A percentile compares a stretch with the other conserved stretches of the same genome.
Conservation (phyloP, 495 filamentous ascomycete genomes). For the Evernia prunastri region DNA sequence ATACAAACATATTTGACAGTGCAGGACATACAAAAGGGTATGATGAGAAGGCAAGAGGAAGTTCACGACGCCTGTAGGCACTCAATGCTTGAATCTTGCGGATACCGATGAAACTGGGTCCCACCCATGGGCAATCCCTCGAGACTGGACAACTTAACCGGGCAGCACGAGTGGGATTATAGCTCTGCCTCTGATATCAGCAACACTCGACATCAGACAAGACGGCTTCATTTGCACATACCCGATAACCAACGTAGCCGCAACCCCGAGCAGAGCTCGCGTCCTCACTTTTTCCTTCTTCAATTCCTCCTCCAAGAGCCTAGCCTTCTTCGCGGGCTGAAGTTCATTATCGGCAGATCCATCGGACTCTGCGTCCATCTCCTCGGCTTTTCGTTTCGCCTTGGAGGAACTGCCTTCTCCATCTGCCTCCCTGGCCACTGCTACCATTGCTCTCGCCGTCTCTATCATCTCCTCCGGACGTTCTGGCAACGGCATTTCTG, state of each 20-base stretch:
- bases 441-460: slow-evolving; percentile 84
- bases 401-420: slow-evolving; percentile 37
- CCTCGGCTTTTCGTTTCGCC: slow-evolving; percentile 77
- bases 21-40: slow-evolving; percentile 12
- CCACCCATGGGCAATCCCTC: slow-evolving; percentile 1
- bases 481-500: slow-evolving; percentile 64
- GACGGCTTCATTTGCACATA: slow-evolving; percentile 43
- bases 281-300: slow-evolving; percentile 77
- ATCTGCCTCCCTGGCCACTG: slow-evolving; percentile 59
- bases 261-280: slow-evolving; percentile 76
- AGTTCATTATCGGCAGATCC: slow-evolving; percentile 44
- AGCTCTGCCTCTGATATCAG: slow-evolving; percentile 36
- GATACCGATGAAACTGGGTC: neutral
- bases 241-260: slow-evolving; percentile 80
- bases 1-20: slow-evolving; percentile 7
- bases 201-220: neutral
- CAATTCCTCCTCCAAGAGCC: slow-evolving; percentile 65
- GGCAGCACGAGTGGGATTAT: slow-evolving; percentile 44
- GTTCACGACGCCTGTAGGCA: slow-evolving; percentile 3
- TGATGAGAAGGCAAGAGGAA: slow-evolving; percentile 2
- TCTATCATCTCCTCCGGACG: slow-evolving; percentile 75
- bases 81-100: neutral
- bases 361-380: slow-evolving; percentile 51
- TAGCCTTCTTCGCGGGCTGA: slow-evolving; percentile 64
- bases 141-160: slow-evolving; percentile 20